Base-by-base conservation (phyloP, 108 stramenopile genomes). In the Asterionellopsis glacialis region DNA sequence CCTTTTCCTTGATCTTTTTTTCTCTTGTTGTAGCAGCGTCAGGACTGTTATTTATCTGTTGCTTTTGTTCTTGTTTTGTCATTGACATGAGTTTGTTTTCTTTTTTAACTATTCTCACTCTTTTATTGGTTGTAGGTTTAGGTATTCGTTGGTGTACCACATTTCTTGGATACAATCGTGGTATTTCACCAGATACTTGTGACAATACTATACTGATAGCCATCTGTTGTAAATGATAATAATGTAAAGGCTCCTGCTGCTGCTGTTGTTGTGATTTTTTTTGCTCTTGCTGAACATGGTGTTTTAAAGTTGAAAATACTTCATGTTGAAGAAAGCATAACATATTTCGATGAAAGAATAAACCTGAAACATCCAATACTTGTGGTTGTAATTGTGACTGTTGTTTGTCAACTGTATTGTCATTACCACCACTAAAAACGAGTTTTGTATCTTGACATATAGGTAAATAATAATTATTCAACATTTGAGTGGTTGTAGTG, bases 391-490 rank as follows among this genome's bases (percentile, higher is more conserved):
- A 7, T 33, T 2, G 7, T 33, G 2, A 7, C 7, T 33, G 33
- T 33, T 33, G 33, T 33, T 33, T 33, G 33, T 33, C 33, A 2
- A 33, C 33, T 33, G 33, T 33, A 33, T 5, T 33, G 33, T 5
- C 9, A 23, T 53, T n/a, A 51, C 50, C n/a, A n/a, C n/a, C n/a
- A n/a, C n/a, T n/a, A n/a, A 33, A 7, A 33, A 33, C 33, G 33
- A 33, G 33, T 5, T 33, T 33, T 33, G 33, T 33, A 33, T 33
- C 33, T 33, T 33, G 33, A 53, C 14, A 53, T 53, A 24, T 21
- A 25, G 25, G 51, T 53, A 53, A 21, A 53, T 24, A 25, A 53
- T 24, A 25, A 7, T 25, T 21, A 53, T 53, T 25, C 51, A 21
- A 14, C 14, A 53, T 24, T 1, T 4, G 9, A 5, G 25, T 33